Conservation (phyloP, 441 rosid species). For the Melastoma candidum region DNA sequence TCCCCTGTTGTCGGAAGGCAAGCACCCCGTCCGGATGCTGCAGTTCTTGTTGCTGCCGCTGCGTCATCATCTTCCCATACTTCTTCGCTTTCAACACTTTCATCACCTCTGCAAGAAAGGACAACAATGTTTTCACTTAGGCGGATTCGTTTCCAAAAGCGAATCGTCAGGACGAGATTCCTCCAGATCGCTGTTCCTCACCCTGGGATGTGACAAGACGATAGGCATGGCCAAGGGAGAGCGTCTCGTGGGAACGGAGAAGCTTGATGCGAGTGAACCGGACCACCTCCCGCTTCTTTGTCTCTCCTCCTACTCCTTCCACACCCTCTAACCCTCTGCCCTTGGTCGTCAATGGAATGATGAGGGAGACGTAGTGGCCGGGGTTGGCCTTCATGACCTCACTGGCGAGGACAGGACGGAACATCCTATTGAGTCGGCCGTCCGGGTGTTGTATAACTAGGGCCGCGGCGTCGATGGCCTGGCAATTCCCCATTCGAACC, state of each 20-base stretch:
- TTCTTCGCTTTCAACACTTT: slow-evolving; percentile 79
- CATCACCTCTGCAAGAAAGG: slow-evolving; percentile 48
- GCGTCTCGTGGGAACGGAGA: slow-evolving; percentile 74
- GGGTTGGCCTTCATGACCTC: slow-evolving; percentile 82
- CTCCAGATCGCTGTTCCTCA: slow-evolving; percentile 1
- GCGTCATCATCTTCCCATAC: slow-evolving; percentile 56
- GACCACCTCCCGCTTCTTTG: slow-evolving; percentile 33
- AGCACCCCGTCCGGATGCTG: too few species aligned
- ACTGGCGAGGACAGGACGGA: slow-evolving; percentile 55
- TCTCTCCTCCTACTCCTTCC: slow-evolving; percentile 18
- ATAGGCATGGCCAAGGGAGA: slow-evolving; percentile 88
- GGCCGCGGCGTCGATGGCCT: slow-evolving; percentile 94
- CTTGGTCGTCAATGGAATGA: slow-evolving; percentile 57
- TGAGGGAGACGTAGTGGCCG: slow-evolving; percentile 87
- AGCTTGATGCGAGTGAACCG: slow-evolving; percentile 88
- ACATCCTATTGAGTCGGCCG: slow-evolving; percentile 73
- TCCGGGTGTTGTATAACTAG: slow-evolving; percentile 80
- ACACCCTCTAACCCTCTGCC: background rate
- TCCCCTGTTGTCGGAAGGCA: too few species aligned
- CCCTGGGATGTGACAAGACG: slow-evolving; percentile 91
- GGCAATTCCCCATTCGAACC: slow-evolving; percentile 75
- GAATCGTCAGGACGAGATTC: too few species aligned
- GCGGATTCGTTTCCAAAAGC: background rate
- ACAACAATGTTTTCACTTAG: background rate
- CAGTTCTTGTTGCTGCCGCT: slow-evolving; percentile 24